Percentiles rank a stretch among this genome's conserved stretches.
Conservation (phyloP, 805 yeast genomes). For the Candida xiaguanensis region DNA sequence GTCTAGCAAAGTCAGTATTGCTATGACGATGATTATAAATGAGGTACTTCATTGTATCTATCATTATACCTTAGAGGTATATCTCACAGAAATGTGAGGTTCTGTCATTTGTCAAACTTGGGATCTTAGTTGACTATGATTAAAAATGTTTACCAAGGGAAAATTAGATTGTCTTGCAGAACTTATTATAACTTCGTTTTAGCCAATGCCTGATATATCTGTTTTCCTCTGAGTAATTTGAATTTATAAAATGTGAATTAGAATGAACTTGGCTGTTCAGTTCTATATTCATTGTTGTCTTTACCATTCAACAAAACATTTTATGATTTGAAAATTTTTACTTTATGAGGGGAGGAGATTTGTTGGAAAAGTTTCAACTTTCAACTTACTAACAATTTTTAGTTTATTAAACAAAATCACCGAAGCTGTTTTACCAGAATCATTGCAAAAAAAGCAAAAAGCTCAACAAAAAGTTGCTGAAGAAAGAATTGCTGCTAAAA, state of each 20-base stretch:
- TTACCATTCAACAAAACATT: conserved; percentile 23
- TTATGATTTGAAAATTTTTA: conserved; percentile 5
- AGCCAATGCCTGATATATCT: conserved; percentile 43
- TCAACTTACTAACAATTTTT: conserved; percentile 21
- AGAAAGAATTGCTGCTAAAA: conserved; percentile 76
- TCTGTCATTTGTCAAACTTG: conserved; percentile 12
- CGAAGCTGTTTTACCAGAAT: conserved; percentile 70
- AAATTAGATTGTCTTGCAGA: conserved; percentile 41
- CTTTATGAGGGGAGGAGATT: conserved; percentile 10
- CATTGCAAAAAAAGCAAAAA: conserved; percentile 79
- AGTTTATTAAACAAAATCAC: conserved; percentile 9
- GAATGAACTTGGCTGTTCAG: conserved; percentile 42
- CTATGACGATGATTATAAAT: conserved; percentile 6
- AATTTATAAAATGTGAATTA: conserved; percentile 19
- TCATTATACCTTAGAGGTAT: conserved; percentile 10
- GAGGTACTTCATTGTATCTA: conserved; percentile 5
- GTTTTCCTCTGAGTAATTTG: conserved; percentile 37
- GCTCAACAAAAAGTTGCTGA: conserved; percentile 74
- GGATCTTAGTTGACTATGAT: conserved; percentile 12
- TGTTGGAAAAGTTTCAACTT: conserved; percentile 4
- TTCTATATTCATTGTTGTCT: conserved; percentile 20
- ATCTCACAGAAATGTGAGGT: conserved; percentile 13
- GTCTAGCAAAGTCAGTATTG: conserved; percentile 6
- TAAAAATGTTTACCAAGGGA: conserved; percentile 28
- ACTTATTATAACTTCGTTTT: conserved; percentile 20